A percentile compares a stretch with the other conserved stretches of the same genome.
phyloP scores from a whole-genome alignment of 257 asterid species.

The Cruciata laevipes region DNA sequence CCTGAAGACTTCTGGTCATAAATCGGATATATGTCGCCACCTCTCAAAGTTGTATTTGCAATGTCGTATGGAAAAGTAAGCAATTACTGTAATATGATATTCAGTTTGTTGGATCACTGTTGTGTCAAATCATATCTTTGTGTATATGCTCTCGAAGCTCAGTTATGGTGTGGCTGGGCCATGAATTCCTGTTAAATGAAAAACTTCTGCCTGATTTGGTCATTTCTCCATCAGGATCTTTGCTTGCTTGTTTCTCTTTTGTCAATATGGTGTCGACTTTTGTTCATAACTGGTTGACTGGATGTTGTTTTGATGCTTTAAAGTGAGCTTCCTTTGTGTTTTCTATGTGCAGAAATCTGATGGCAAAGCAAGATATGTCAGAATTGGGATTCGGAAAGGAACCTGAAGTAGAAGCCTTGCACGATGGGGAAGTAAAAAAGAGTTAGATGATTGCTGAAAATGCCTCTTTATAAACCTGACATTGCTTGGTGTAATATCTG shows the following conservation, averaged over 20 bases:
- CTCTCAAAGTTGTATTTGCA: constrained; percentile 78
- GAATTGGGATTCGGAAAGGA: constrained; percentile 73
- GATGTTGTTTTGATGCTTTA: neutral
- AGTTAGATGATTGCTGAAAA: constrained; percentile 21
- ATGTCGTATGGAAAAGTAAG: constrained; percentile 94
- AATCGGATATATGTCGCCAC: constrained; percentile 69
- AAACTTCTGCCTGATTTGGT: neutral
- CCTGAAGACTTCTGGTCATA: constrained; percentile 63
- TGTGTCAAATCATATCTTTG: neutral
- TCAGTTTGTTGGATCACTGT: neutral
- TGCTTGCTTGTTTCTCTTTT: neutral
- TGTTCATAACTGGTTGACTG: neutral
- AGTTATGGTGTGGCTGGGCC: neutral
- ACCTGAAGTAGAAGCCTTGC: constrained; percentile 28
- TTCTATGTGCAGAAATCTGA: constrained; percentile 79
- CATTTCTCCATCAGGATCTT: neutral
- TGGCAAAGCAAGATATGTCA: constrained; percentile 94
- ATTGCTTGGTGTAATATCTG: neutral
- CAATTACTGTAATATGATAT: neutral
- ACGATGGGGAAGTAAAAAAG: constrained; percentile 14
- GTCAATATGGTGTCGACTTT: neutral
- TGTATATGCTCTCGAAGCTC: constrained; percentile 2
- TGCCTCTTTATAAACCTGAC: neutral
- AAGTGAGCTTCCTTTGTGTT: neutral
- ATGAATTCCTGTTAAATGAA: neutral